A percentile compares a stretch with the other conserved stretches of the same genome.
Evolutionary conservation across 257 asterid genomes (phyloP).

Genomic region (Striga asiatica): DNA sequence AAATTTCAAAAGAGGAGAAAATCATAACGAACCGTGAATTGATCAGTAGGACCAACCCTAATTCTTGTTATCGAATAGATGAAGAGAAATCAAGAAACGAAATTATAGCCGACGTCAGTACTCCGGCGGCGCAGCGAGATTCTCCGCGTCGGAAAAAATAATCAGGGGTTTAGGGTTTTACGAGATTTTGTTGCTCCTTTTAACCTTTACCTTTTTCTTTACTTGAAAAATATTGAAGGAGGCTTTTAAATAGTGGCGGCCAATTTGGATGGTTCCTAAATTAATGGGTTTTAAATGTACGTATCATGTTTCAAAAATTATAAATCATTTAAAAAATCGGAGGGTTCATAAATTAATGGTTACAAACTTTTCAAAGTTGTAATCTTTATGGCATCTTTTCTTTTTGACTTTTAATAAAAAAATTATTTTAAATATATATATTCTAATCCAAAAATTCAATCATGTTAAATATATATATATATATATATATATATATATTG

Average conservation of each 20-base stretch:
- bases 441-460: too few relatives aligned
- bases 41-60: neutral
- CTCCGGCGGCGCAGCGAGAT: conserved; percentile 15
- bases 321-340: too few relatives aligned
- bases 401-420: too few relatives aligned
- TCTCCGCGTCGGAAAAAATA: neutral
- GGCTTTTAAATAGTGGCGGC: neutral
- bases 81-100: neutral
- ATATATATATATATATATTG: too few relatives aligned
- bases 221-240: conserved; percentile 11
- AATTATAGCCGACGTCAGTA: neutral
- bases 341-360: too few relatives aligned
- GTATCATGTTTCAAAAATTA: neutral
- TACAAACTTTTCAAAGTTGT: too few relatives aligned
- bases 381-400: too few relatives aligned
- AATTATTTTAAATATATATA: too few relatives aligned
- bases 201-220: neutral
- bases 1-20: neutral
- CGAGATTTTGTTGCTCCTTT: conserved; percentile 1
- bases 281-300: neutral
- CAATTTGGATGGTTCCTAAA: neutral
- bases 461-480: too few relatives aligned
- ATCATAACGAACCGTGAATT: neutral
- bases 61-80: neutral
- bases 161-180: conserved; percentile 29